These are phyloP conservation scores for Clausena lansium DNA, from an alignment of 345 rosid species.

Conservation along the genomic window DNA sequence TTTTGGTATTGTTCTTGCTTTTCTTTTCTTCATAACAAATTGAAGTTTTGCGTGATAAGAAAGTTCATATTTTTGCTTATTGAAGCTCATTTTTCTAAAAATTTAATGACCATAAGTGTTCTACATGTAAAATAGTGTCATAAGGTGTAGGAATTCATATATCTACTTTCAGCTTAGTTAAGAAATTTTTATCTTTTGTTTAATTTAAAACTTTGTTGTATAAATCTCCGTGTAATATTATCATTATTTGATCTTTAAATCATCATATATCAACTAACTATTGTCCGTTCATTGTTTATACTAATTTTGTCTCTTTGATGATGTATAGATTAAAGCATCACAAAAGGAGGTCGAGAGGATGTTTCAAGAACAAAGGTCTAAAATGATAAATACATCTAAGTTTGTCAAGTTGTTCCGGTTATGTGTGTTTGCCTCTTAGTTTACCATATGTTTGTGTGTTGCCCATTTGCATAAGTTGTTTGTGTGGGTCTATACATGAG, in stretches of 20 bases:
- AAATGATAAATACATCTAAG: not conserved
- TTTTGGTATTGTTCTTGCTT: not conserved
- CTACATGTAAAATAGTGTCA: not conserved
- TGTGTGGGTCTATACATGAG: not conserved
- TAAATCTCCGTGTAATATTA: not conserved
- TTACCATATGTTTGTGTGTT: not conserved
- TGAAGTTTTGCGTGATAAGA: not conserved
- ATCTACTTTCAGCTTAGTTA: not conserved
- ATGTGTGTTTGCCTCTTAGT: not conserved
- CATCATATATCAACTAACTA: not conserved
- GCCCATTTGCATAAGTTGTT: not conserved
- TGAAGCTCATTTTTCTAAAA: not conserved
- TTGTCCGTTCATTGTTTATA: not conserved
- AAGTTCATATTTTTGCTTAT: not conserved
- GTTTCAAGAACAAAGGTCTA: conserved; percentile 80
- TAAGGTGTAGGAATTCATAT: not conserved
- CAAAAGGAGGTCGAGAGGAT: conserved; percentile 69
- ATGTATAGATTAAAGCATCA: conserved; percentile 65
- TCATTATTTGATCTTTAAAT: not conserved
- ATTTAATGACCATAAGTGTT: not conserved
- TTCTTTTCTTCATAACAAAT: not conserved
- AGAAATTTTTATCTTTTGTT: conserved; percentile 5
- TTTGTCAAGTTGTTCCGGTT: not conserved
- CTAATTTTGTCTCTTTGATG: conserved; percentile 7
- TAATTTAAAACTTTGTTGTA: not conserved